phyloP scores from a whole-genome alignment of 148 eudicot species.

The Rhododendron simsii region DNA sequence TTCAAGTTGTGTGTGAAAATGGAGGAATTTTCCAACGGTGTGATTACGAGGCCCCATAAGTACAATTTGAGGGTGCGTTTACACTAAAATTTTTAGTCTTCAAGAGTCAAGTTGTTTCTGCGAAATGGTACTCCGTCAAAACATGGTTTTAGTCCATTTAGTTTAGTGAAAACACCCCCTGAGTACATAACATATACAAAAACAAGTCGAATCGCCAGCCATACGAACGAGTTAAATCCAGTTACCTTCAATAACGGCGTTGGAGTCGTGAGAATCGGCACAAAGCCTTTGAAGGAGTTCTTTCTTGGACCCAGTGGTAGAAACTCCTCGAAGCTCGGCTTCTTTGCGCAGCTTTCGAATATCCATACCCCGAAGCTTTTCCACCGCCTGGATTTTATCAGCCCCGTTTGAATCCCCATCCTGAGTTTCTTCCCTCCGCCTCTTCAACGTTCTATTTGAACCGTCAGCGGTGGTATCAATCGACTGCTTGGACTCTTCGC shows the following conservation, averaged over 20 bases:
- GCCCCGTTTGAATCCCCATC: conserved; percentile 27
- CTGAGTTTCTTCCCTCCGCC: conserved; percentile 44
- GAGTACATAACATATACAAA: not conserved
- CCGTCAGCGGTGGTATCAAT: conserved; percentile 2
- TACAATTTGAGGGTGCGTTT: not conserved
- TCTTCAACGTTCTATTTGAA: conserved; percentile 23
- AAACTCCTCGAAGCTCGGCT: conserved; percentile 56
- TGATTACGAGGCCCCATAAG: not conserved
- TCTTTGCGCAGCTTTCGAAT: conserved; percentile 54
- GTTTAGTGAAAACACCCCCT: not conserved
- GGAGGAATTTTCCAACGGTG: not conserved
- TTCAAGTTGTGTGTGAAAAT: not conserved
- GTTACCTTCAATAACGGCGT: conserved; percentile 33
- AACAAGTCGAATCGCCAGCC: not conserved
- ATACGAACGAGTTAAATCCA: not conserved
- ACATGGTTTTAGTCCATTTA: too few relatives aligned
- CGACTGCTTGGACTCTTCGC: conserved; percentile 27
- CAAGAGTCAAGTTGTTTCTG: too few relatives aligned
- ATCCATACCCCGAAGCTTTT: conserved; percentile 50
- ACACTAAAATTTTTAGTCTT: too few relatives aligned
- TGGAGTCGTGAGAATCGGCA: conserved; percentile 17
- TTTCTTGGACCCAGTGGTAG: conserved; percentile 57
- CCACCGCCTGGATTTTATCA: conserved; percentile 36
- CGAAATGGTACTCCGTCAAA: too few relatives aligned
- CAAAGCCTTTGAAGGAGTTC: conserved; percentile 65